phyloP scores from a whole-genome alignment of 2,329 filamentous ascomycete genomes.

The Claviceps maximensis region DNA sequence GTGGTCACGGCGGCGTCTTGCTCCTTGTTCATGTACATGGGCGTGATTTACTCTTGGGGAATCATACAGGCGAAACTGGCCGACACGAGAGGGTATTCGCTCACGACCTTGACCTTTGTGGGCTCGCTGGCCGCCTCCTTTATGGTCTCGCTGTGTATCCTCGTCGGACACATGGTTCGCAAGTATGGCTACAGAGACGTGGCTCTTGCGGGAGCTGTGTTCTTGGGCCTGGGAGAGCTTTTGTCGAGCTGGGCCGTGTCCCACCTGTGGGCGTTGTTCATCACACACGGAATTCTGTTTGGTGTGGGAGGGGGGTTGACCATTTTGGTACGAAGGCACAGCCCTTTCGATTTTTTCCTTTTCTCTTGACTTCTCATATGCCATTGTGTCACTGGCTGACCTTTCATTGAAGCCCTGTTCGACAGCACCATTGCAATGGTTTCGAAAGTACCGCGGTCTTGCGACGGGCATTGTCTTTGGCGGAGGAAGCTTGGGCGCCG shows the following conservation, averaged over 20 bases:
- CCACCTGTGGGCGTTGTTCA: slow-evolving; percentile 12
- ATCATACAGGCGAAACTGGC: slow-evolving; percentile 15
- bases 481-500: slow-evolving; percentile 14
- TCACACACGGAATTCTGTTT: slow-evolving; percentile 15
- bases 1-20: slow-evolving; percentile 13
- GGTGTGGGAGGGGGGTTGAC: slow-evolving; percentile 15
- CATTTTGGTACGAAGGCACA: slow-evolving; percentile 11
- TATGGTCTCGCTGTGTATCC: slow-evolving; percentile 15
- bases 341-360: not conserved
- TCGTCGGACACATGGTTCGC: slow-evolving; percentile 12
- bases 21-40: slow-evolving; percentile 16
- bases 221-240: slow-evolving; percentile 16
- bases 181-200: slow-evolving; percentile 12
- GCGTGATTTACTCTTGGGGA: slow-evolving; percentile 17
- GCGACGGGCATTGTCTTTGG: slow-evolving; percentile 17
- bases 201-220: slow-evolving; percentile 11
- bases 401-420: slow-evolving; percentile 11
- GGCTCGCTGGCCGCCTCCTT: slow-evolving; percentile 16
- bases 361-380: not conserved
- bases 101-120: slow-evolving; percentile 16
- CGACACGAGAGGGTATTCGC: slow-evolving; percentile 9
- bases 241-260: slow-evolving; percentile 13
- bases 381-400: not conserved
- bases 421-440: slow-evolving; percentile 14
- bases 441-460: slow-evolving; percentile 14